These are phyloP conservation scores for Myxozyma nipponensis DNA, from an alignment of 805 yeast species.

Conservation along the genomic window DNA sequence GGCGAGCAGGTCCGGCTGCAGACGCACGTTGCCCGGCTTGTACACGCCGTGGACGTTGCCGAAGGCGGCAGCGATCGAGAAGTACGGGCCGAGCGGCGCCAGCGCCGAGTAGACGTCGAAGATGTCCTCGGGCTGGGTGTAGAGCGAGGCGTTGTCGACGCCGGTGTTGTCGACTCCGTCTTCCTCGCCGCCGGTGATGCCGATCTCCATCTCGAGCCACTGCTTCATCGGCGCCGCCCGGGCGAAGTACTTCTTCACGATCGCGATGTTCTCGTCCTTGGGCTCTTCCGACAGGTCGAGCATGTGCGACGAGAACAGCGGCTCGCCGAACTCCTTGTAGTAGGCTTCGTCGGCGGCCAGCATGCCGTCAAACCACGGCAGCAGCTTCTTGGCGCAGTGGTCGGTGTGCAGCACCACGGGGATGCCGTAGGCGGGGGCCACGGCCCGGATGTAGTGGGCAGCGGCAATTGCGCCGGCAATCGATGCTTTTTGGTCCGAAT, in stretches of 20 bases:
- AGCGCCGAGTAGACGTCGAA: constrained; percentile 87
- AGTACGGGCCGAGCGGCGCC: constrained; percentile 88
- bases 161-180: constrained; percentile 99
- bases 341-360: constrained; percentile 93
- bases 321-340: constrained; percentile 82
- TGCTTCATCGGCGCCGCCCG: constrained; percentile 92
- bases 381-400: constrained; percentile 97
- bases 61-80: constrained; percentile 98
- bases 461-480: constrained; percentile 95
- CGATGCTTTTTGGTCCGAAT: constrained; percentile 90
- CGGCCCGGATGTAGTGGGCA: constrained; percentile 93
- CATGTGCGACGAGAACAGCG: constrained; percentile 98
- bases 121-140: constrained; percentile 95
- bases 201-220: constrained; percentile 99
- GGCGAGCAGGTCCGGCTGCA: constrained; percentile 89
- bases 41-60: constrained; percentile 99
- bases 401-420: constrained; percentile 97
- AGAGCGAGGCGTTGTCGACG: constrained; percentile 79
- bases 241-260: constrained; percentile 90
- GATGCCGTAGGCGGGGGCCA: constrained; percentile 94
- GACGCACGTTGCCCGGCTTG: constrained; percentile 97
- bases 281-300: constrained; percentile 94
- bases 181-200: constrained; percentile 99
- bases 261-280: constrained; percentile 91
- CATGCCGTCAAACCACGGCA: constrained; percentile 99